A percentile compares a stretch with the other conserved stretches of the same genome.
Evolutionary conservation across 2,329 filamentous ascomycete species (phyloP).

Genomic region (Arthrinium phaeospermum): DNA sequence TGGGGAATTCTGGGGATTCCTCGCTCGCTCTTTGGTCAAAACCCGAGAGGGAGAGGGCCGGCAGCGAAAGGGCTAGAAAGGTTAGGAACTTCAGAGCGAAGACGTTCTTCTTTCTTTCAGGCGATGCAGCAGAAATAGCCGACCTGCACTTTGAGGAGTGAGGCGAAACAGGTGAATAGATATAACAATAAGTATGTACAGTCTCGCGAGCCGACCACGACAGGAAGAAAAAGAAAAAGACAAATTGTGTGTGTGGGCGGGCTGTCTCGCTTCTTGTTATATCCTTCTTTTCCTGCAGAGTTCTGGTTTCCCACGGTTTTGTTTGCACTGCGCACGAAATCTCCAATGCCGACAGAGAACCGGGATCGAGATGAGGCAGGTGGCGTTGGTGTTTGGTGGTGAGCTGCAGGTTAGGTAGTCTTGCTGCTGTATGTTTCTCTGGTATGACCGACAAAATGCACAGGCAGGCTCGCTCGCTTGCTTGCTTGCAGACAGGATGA

Average conservation of each 20-base stretch:
- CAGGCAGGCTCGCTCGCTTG: background rate
- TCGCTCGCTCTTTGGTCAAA: background rate
- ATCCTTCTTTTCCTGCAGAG: background rate
- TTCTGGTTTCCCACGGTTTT: background rate
- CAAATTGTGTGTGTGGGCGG: background rate
- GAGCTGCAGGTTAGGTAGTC: background rate
- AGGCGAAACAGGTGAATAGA: slow-evolving; percentile 8
- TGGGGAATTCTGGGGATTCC: background rate
- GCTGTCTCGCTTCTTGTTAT: slow-evolving; percentile 1
- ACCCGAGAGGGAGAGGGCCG: background rate
- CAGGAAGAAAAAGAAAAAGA: background rate
- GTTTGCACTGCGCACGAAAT: background rate
- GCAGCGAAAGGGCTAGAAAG: background rate
- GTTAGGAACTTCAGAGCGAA: slow-evolving; percentile 2
- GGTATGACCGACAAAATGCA: background rate
- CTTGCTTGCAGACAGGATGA: background rate
- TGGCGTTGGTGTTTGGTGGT: background rate
- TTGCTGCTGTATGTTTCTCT: background rate
- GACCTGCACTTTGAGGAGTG: background rate
- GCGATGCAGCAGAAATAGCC: background rate
- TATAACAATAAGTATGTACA: slow-evolving; percentile 18
- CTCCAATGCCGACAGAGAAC: background rate
- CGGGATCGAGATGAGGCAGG: slow-evolving; percentile 12
- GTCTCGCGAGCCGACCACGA: background rate
- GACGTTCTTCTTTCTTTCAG: background rate